phyloP scores from a whole-genome alignment of 2,329 filamentous ascomycete genomes.

The Cercospora janseana region DNA sequence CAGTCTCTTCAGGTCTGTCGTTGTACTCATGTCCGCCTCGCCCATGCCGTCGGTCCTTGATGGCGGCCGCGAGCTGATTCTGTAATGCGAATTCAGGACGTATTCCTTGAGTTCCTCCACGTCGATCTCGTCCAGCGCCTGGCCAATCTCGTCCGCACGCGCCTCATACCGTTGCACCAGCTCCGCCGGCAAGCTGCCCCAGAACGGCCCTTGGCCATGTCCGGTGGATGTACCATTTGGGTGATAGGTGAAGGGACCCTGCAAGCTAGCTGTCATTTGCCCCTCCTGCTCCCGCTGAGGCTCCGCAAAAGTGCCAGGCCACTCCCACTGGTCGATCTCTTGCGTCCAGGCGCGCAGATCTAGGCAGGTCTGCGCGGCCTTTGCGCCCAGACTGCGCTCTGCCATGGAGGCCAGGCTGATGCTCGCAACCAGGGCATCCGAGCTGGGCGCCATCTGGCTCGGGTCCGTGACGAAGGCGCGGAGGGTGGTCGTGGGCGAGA shows the following conservation, averaged over 20 bases:
- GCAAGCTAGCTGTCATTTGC: conserved; percentile 9
- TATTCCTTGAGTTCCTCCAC: conserved; percentile 87
- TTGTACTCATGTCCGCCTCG: conserved; percentile 18
- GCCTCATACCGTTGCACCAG: conserved; percentile 67
- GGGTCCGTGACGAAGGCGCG: conserved; percentile 56
- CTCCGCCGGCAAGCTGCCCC: conserved; percentile 67
- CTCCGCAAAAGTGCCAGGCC: conserved; percentile 52
- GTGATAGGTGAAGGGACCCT: background rate
- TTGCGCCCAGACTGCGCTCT: conserved; percentile 69
- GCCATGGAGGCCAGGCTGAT: conserved; percentile 61
- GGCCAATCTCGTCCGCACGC: conserved; percentile 70
- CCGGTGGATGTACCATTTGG: conserved; percentile 27
- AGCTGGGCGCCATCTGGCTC: conserved; percentile 27
- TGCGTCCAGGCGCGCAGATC: conserved; percentile 71
- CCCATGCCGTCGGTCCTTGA: conserved; percentile 37
- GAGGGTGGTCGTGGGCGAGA: conserved; percentile 61
- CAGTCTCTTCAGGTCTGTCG: conserved; percentile 48
- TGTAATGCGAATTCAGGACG: conserved; percentile 77
- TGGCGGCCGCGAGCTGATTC: conserved; percentile 46
- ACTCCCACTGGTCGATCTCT: conserved; percentile 65
- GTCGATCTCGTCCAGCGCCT: conserved; percentile 66
- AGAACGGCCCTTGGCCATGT: conserved; percentile 49
- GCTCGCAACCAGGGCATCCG: conserved; percentile 50
- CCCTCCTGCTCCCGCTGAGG: conserved; percentile 34
- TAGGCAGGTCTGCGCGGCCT: conserved; percentile 67